Percentiles rank a stretch among this genome's conserved stretches.
phyloP scores from a whole-genome alignment of 2,329 filamentous ascomycete genomes.

The Chaetomiaceae sp. region DNA sequence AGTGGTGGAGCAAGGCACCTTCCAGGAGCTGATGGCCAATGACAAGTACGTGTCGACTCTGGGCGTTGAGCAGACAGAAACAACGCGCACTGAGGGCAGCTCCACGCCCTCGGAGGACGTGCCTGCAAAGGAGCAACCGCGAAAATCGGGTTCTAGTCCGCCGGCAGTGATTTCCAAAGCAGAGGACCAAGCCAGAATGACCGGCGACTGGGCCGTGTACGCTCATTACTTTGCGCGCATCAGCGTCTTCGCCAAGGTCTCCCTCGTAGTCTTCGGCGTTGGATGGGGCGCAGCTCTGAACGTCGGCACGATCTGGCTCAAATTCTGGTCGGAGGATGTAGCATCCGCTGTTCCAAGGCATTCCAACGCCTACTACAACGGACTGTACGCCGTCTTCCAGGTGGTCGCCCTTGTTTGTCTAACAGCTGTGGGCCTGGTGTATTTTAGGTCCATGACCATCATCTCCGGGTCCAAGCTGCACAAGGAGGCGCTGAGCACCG shows the following conservation, averaged over 20 bases:
- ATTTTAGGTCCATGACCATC: slow-evolving; percentile 3
- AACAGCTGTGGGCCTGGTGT: slow-evolving; percentile 14
- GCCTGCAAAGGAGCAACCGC: background rate
- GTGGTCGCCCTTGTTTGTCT: slow-evolving; percentile 16
- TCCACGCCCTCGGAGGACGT: slow-evolving; percentile 1
- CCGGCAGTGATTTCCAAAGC: background rate
- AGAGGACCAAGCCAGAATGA: slow-evolving; percentile 5
- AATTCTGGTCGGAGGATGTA: slow-evolving; percentile 26
- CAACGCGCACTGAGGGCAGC: slow-evolving; percentile 5
- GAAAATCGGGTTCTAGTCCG: background rate
- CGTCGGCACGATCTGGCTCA: slow-evolving; percentile 27
- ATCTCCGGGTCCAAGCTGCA: slow-evolving; percentile 26
- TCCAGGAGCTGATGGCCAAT: slow-evolving; percentile 32
- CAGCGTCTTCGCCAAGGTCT: background rate
- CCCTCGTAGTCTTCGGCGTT: slow-evolving; percentile 10
- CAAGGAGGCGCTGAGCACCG: slow-evolving; percentile 26
- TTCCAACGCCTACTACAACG: slow-evolving; percentile 27
- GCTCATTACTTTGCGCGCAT: slow-evolving; percentile 24
- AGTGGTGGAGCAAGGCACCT: slow-evolving; percentile 40
- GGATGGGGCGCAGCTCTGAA: slow-evolving; percentile 23
- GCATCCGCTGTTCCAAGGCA: slow-evolving; percentile 8
- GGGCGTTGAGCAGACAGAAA: slow-evolving; percentile 25
- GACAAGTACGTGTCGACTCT: slow-evolving; percentile 34
- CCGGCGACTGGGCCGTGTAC: slow-evolving; percentile 22
- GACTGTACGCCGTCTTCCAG: slow-evolving; percentile 27